Conservation (phyloP, 1,284 basidiomycete species). For the Gomphus bonarii region DNA sequence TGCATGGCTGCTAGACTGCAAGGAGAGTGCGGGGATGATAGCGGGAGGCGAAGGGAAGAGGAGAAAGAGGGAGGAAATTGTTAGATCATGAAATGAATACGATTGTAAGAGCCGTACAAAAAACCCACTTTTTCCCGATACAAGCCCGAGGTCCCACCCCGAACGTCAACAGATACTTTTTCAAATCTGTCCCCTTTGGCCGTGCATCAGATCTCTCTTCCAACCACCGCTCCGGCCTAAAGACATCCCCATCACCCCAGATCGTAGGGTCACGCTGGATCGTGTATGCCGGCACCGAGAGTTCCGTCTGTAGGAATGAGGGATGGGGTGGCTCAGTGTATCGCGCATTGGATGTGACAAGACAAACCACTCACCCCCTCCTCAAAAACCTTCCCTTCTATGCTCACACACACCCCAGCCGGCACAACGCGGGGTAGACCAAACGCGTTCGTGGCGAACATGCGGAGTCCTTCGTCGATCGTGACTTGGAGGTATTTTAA, state of each 20-base stretch:
- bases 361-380: conserved; percentile 17
- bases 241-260: conserved; percentile 36
- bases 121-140: conserved; percentile 12
- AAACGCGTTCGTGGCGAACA: conserved; percentile 12
- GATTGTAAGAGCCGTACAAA: background rate
- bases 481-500: conserved; percentile 10
- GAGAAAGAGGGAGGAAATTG: background rate
- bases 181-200: conserved; percentile 10
- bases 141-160: conserved; percentile 20
- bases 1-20: conserved; percentile 19
- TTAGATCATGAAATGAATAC: background rate
- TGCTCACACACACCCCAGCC: conserved; percentile 14
- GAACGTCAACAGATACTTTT: conserved; percentile 22
- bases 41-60: background rate
- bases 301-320: conserved; percentile 18
- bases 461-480: conserved; percentile 11
- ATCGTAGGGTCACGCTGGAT: conserved; percentile 33
- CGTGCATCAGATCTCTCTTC: conserved; percentile 14
- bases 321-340: background rate
- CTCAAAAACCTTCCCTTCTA: conserved; percentile 19
- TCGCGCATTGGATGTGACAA: background rate
- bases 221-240: conserved; percentile 38
- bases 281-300: conserved; percentile 31
- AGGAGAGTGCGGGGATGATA: background rate
- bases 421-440: conserved; percentile 11